phyloP scores from a whole-genome alignment of 2,329 filamentous ascomycete species.

The Allantophomopsis lycopodina region DNA sequence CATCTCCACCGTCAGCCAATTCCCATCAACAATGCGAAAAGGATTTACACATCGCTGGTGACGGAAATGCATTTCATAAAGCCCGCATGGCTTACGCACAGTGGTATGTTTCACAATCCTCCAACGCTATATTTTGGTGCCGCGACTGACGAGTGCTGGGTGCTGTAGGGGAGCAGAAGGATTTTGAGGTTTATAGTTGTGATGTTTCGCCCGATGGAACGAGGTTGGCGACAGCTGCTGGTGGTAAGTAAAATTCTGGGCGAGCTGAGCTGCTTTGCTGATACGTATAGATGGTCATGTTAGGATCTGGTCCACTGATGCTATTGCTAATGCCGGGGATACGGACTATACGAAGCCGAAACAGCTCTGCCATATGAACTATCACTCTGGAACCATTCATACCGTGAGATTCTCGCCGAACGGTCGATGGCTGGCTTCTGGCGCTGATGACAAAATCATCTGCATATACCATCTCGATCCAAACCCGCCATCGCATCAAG shows the following conservation, averaged over 20 bases:
- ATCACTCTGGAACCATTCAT: constrained; percentile 94
- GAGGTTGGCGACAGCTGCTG: constrained; percentile 83
- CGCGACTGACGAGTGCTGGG: constrained; percentile 10
- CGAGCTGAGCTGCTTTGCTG: constrained; percentile 6
- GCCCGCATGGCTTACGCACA: constrained; percentile 91
- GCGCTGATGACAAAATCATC: constrained; percentile 97
- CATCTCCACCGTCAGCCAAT: constrained; percentile 1
- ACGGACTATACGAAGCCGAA: constrained; percentile 63
- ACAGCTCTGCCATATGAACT: constrained; percentile 95
- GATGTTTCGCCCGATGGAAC: constrained; percentile 91
- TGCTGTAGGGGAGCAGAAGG: constrained; percentile 74
- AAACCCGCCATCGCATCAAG: constrained; percentile 60
- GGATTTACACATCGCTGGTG: constrained; percentile 8
- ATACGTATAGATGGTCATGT: constrained; percentile 69
- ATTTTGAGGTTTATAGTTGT: constrained; percentile 97
- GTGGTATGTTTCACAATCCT: constrained; percentile 50
- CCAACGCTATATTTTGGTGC: constrained; percentile 13
- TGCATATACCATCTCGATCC: constrained; percentile 84
- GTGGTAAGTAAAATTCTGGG: constrained; percentile 41
- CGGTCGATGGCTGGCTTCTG: constrained; percentile 87
- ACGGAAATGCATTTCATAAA: constrained; percentile 71
- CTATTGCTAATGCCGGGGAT: constrained; percentile 71
- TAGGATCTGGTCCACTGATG: constrained; percentile 93
- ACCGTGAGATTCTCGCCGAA: constrained; percentile 94
- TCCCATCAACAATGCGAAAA: constrained; percentile 13